Percentiles rank a stretch among this genome's conserved stretches.
Evolutionary conservation across 768 basidiomycete genomes (phyloP).

Genomic region (Chalciporus chontae): DNA sequence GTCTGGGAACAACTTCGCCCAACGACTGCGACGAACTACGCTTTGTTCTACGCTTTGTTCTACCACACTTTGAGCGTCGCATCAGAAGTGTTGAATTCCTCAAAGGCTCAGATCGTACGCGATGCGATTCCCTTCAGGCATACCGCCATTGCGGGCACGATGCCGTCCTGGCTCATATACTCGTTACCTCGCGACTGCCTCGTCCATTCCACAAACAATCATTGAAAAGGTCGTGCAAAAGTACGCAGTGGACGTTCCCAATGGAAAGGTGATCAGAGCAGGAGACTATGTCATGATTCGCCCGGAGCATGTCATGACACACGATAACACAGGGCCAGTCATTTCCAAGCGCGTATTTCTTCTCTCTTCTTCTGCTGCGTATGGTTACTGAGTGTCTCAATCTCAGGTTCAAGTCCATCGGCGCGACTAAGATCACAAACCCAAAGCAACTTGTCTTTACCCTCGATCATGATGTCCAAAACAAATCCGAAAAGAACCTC

Average conservation of each 20-base stretch:
- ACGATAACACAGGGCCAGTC: slow-evolving; percentile 97
- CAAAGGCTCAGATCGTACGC: not conserved
- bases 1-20: too few species aligned
- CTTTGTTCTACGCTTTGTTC: not conserved
- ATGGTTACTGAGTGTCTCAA: not conserved
- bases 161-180: not conserved
- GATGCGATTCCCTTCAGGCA: slow-evolving; percentile 15
- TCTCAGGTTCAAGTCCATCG: slow-evolving; percentile 88
- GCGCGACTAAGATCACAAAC: slow-evolving; percentile 79
- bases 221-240: slow-evolving; percentile 98
- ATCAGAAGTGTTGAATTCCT: not conserved
- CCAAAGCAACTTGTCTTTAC: slow-evolving; percentile 90
- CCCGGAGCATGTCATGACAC: slow-evolving; percentile 97
- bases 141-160: slow-evolving; percentile 9
- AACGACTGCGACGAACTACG: too few species aligned
- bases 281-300: slow-evolving; percentile 99
- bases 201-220: slow-evolving; percentile 68
- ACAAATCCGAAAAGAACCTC: slow-evolving; percentile 86
- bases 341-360: slow-evolving; percentile 77
- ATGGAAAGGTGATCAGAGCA: slow-evolving; percentile 76
- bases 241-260: slow-evolving; percentile 87
- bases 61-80: not conserved
- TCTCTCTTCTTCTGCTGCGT: slow-evolving; percentile 4
- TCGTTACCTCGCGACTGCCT: slow-evolving; percentile 33
- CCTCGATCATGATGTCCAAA: slow-evolving; percentile 98